Evolutionary conservation across 2,329 filamentous ascomycete genomes (phyloP).

Genomic region (Clonostachys rosea): DNA sequence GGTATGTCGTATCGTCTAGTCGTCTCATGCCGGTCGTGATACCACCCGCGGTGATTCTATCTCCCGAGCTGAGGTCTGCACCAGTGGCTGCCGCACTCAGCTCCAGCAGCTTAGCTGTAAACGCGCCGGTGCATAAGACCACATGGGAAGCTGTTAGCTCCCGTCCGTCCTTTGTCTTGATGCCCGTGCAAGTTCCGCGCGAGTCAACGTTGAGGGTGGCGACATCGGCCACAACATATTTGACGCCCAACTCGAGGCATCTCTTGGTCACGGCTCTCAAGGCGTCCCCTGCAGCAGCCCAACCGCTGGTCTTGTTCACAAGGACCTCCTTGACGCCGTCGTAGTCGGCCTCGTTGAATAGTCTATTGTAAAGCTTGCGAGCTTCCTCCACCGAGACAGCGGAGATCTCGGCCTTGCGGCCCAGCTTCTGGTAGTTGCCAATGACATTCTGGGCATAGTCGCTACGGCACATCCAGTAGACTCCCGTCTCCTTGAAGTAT

Average conservation of each 20-base stretch:
- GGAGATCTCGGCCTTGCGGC: conserved; percentile 29
- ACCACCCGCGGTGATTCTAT: conserved; percentile 52
- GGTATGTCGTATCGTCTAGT: conserved; percentile 39
- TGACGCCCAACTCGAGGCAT: conserved; percentile 49
- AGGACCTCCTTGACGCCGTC: conserved; percentile 53
- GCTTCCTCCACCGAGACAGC: conserved; percentile 38
- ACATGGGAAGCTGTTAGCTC: conserved; percentile 42
- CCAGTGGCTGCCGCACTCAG: conserved; percentile 39
- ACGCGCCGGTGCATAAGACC: conserved; percentile 52
- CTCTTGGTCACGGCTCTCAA: conserved; percentile 48
- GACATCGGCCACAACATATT: conserved; percentile 51
- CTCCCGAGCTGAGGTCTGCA: conserved; percentile 42
- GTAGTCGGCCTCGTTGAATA: conserved; percentile 59
- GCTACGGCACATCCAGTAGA: conserved; percentile 50
- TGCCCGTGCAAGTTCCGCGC: conserved; percentile 38
- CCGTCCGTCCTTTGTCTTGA: conserved; percentile 38
- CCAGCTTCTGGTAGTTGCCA: conserved; percentile 44
- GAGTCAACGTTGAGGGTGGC: conserved; percentile 35
- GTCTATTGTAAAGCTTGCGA: conserved; percentile 46
- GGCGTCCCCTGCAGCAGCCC: conserved; percentile 57
- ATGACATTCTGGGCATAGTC: conserved; percentile 46
- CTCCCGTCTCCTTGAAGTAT: conserved; percentile 56
- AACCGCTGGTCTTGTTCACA: conserved; percentile 57
- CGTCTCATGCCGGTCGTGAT: conserved; percentile 54
- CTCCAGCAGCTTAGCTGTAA: conserved; percentile 51